Percentiles rank a stretch among this genome's conserved stretches.
phyloP scores from a whole-genome alignment of 2,329 filamentous ascomycete genomes.

The Cordyceps cateniannulata region DNA sequence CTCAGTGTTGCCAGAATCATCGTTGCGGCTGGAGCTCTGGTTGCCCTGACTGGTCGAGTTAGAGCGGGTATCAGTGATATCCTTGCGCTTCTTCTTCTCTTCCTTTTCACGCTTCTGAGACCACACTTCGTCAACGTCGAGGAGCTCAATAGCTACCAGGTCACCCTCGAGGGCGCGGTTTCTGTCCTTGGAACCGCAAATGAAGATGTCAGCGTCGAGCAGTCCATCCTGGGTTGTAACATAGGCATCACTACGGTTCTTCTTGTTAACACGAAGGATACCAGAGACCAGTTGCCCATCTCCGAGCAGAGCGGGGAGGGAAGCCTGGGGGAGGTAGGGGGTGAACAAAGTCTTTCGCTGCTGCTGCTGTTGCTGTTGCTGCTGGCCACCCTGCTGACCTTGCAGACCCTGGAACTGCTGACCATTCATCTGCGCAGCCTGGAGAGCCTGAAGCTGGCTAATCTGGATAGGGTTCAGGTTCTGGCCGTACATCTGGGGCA shows the following conservation, averaged over 20 bases:
- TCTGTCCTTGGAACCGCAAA: constrained; percentile 97
- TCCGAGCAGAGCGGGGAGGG: constrained; percentile 78
- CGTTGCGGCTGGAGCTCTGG: constrained; percentile 54
- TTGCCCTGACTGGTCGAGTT: constrained; percentile 68
- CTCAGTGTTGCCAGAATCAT: constrained; percentile 59
- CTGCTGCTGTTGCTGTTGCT: constrained; percentile 79
- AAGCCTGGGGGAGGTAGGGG: constrained; percentile 92
- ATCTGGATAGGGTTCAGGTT: constrained; percentile 84
- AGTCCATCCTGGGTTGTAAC: constrained; percentile 84
- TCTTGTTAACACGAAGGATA: constrained; percentile 97
- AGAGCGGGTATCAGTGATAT: constrained; percentile 85
- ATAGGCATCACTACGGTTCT: constrained; percentile 97
- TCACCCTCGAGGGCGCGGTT: constrained; percentile 96
- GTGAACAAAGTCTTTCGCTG: constrained; percentile 98
- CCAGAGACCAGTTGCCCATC: constrained; percentile 94
- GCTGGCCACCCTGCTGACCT: constrained; percentile 63
- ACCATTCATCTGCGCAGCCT: constrained; percentile 77
- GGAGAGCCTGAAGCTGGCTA: constrained; percentile 84
- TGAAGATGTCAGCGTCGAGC: constrained; percentile 97
- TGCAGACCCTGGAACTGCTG: constrained; percentile 65
- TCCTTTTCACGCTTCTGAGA: constrained; percentile 98
- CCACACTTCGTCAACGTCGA: constrained; percentile 98
- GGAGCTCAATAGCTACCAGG: constrained; percentile 87
- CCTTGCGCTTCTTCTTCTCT: constrained; percentile 99
- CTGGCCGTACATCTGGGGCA: constrained; percentile 81